Conservation (phyloP, 768 basidiomycete genomes). For the Strobilomyces confusus region DNA sequence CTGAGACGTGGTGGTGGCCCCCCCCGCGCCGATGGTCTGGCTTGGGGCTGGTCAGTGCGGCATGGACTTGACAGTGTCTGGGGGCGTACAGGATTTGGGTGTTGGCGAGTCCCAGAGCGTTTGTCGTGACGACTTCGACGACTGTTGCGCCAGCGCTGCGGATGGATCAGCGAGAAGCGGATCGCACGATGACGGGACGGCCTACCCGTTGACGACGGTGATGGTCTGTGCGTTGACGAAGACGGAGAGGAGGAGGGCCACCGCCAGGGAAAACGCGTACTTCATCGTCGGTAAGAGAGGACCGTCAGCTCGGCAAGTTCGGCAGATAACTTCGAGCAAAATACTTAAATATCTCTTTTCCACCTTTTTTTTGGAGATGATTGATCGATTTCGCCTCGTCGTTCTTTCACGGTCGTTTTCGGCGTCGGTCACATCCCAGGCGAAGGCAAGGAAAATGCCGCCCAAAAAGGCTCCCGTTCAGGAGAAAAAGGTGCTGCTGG, state of each 20-base stretch:
- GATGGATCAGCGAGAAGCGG: constrained; percentile 9
- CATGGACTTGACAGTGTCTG: background rate
- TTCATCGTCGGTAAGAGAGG: constrained; percentile 12
- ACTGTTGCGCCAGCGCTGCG: constrained; percentile 49
- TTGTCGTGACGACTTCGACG: constrained; percentile 43
- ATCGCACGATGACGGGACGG: background rate
- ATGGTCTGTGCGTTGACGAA: constrained; percentile 41
- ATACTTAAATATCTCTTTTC: background rate
- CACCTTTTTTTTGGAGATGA: constrained; percentile 19
- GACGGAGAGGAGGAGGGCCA: constrained; percentile 17
- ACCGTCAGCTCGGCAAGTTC: constrained; percentile 11
- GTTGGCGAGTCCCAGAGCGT: constrained; percentile 35
- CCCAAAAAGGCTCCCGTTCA: constrained; percentile 77
- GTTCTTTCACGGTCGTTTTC: constrained; percentile 32
- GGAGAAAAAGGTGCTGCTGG: constrained; percentile 86
- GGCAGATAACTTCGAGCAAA: constrained; percentile 18
- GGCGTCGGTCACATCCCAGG: constrained; percentile 33
- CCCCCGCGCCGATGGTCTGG: constrained; percentile 13
- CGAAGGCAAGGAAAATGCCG: constrained; percentile 71
- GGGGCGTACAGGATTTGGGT: constrained; percentile 44
- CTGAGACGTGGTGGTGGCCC: background rate
- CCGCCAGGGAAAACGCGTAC: constrained; percentile 7
- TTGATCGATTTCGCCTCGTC: constrained; percentile 29
- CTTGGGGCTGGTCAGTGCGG: constrained; percentile 12
- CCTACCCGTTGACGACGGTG: constrained; percentile 48